Evolutionary conservation across 306 rosid species (phyloP).

Genomic region (Trichosanthes cucumerina): DNA sequence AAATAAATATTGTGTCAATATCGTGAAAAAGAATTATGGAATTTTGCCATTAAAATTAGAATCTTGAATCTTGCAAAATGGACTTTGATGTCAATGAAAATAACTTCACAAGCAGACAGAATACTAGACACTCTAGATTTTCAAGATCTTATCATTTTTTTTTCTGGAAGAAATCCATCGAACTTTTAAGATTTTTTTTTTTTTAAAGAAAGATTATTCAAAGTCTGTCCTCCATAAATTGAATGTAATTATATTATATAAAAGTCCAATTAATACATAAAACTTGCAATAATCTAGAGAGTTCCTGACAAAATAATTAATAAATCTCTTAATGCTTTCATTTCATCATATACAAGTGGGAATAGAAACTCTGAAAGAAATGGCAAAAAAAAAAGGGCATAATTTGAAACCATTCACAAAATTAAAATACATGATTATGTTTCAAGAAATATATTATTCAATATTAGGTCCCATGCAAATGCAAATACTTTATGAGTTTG

Average conservation of each 20-base stretch:
- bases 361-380: background rate
- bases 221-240: background rate
- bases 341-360: slow-evolving; percentile 10
- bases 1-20: too few species aligned
- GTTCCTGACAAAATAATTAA: background rate
- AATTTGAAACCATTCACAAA: background rate
- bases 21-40: too few species aligned
- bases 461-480: slow-evolving; percentile 1
- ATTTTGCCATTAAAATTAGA: background rate
- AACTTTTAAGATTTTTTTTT: background rate
- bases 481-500: background rate
- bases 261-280: background rate
- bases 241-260: background rate
- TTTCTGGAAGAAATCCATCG: background rate
- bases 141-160: background rate
- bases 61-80: background rate
- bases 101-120: background rate
- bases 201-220: background rate
- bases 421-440: background rate
- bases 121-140: background rate
- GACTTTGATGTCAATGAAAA: background rate
- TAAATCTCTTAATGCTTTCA: slow-evolving; percentile 1
- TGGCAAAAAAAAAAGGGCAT: background rate
- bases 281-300: background rate
- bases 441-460: background rate